Conservation (phyloP, 169 alveolate genomes). For the Cryptosporidium ubiquitum region DNA sequence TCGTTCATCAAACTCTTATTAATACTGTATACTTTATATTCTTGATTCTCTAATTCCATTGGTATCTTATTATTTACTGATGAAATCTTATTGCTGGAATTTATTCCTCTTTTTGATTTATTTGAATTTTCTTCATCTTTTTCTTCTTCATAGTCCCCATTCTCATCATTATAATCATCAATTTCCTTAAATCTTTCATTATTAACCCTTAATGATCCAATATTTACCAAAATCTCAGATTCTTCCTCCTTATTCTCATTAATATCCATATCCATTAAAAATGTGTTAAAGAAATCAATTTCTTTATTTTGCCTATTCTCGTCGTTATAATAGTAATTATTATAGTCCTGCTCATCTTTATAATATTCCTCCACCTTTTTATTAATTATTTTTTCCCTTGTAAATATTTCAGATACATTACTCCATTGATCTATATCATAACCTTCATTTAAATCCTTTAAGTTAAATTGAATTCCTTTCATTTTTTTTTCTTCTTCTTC, state of each 20-base stretch:
- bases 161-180: neutral
- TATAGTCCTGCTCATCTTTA: neutral
- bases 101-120: neutral
- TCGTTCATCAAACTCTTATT: neutral
- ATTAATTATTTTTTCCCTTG: neutral
- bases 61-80: neutral
- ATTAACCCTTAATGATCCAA: neutral
- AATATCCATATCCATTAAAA: slow-evolving; percentile 9
- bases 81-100: too few relatives aligned
- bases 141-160: neutral
- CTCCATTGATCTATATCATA: slow-evolving; percentile 21
- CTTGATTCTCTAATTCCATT: neutral
- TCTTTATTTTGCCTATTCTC: neutral
- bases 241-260: neutral
- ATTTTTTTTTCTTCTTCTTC: neutral
- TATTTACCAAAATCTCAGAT: neutral
- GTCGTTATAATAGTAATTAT: too few relatives aligned
- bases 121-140: neutral
- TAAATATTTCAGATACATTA: neutral
- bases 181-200: neutral
- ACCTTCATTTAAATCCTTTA: slow-evolving; percentile 16
- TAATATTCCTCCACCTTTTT: neutral
- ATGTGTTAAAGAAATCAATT: neutral
- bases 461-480: too few relatives aligned
- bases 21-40: slow-evolving; percentile 3